A percentile compares a stretch with the other conserved stretches of the same genome.
These are phyloP conservation scores for Pseudogymnoascus sp. DNA, from an alignment of 2,329 filamentous ascomycete genomes.

Conservation along the genomic window DNA sequence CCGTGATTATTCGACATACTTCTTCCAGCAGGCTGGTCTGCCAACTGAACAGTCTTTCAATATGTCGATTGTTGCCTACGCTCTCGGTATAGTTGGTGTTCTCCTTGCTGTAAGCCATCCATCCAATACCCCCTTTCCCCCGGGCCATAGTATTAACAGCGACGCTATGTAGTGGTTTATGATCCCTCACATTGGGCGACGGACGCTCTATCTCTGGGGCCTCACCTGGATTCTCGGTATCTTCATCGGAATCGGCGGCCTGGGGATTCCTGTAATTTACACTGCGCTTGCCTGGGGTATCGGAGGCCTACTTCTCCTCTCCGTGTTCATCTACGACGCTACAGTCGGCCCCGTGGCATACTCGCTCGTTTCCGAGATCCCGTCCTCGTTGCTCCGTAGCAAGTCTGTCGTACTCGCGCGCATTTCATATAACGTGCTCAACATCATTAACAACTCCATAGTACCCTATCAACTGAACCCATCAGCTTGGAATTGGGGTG, in stretches of 20 bases:
- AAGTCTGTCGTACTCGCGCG: constrained; percentile 81
- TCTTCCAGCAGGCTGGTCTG: constrained; percentile 53
- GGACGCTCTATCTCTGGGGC: constrained; percentile 43
- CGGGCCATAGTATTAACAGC: too few relatives aligned
- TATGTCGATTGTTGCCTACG: constrained; percentile 50
- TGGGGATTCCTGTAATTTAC: constrained; percentile 34
- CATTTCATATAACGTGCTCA: constrained; percentile 62
- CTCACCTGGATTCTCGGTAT: constrained; percentile 66
- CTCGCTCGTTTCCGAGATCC: constrained; percentile 74
- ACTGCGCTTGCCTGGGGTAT: constrained; percentile 46
- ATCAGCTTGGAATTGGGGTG: constrained; percentile 74
- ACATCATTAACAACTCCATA: constrained; percentile 67
- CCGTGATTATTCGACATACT: constrained; percentile 59
- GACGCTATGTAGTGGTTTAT: constrained; percentile 38
- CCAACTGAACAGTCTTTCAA: constrained; percentile 44
- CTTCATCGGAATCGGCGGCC: constrained; percentile 65
- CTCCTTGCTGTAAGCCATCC: too few relatives aligned
- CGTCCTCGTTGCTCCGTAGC: constrained; percentile 72
- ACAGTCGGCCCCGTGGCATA: constrained; percentile 79
- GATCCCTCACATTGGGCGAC: constrained; percentile 39
- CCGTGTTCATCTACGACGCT: constrained; percentile 52
- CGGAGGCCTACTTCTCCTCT: constrained; percentile 63
- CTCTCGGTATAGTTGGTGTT: constrained; percentile 41
- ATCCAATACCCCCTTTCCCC: too few relatives aligned
- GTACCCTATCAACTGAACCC: constrained; percentile 90